These are phyloP conservation scores for Phtheirospermum japonicum DNA, from an alignment of 257 asterid species.

Conservation along the genomic window DNA sequence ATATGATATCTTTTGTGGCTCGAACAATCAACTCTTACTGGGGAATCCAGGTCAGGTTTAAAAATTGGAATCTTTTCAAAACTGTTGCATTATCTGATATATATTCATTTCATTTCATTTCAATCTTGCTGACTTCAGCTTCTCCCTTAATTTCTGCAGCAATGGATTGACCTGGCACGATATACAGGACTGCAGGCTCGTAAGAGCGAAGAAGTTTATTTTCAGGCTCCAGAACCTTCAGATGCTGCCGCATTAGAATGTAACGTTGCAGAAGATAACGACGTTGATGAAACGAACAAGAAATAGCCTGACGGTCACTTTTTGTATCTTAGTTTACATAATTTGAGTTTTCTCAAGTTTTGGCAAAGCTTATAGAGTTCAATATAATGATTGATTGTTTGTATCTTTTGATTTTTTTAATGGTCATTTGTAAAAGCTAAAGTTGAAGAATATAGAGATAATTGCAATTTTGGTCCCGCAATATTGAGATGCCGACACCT, in stretches of 20 bases:
- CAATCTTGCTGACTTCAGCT: not conserved
- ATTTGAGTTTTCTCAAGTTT: not conserved
- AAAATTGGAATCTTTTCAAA: not conserved
- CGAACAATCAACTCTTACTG: constrained; percentile 93
- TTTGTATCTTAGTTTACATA: not conserved
- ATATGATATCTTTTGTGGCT: constrained; percentile 75
- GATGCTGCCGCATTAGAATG: constrained; percentile 47
- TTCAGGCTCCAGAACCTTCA: constrained; percentile 42
- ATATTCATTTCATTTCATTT: not conserved
- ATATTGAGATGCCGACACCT: too few species aligned
- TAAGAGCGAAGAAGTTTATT: constrained; percentile 38
- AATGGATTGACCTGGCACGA: constrained; percentile 96
- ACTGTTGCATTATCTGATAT: constrained; percentile 1
- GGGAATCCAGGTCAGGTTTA: constrained; percentile 78
- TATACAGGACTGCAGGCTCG: constrained; percentile 79
- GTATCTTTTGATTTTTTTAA: too few species aligned
- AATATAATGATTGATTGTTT: not conserved
- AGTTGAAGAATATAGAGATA: too few species aligned
- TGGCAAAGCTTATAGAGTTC: constrained; percentile 1
- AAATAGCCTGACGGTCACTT: constrained; percentile 35
- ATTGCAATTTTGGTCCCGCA: too few species aligned
- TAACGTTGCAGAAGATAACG: constrained; percentile 47
- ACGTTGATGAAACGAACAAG: constrained; percentile 52
- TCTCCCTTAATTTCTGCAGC: constrained; percentile 49
- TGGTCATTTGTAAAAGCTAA: too few species aligned